Evolutionary conservation across 148 eudicot species (phyloP).

Genomic region (Vaccinium darrowii): DNA sequence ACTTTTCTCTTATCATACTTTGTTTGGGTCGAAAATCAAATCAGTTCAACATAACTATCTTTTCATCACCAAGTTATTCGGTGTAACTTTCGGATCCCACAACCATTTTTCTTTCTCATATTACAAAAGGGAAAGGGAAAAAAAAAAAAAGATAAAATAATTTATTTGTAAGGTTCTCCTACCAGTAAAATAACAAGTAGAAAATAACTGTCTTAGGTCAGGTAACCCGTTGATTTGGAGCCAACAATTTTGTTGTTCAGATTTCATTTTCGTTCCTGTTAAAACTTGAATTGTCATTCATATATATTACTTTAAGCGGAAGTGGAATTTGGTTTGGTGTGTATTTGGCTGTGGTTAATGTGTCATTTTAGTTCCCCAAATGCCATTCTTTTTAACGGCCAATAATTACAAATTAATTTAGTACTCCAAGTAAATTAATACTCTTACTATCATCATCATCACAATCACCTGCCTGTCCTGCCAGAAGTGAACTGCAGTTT

Average conservation of each 20-base stretch:
- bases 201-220: neutral
- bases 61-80: too few species aligned
- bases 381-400: neutral
- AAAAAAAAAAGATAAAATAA: neutral
- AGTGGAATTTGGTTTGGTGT: neutral
- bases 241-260: neutral
- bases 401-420: neutral
- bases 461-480: neutral
- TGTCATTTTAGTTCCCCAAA: conserved; percentile 3
- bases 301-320: neutral
- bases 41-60: too few species aligned
- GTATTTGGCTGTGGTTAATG: neutral
- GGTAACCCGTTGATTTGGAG: neutral
- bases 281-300: neutral
- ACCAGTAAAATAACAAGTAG: neutral
- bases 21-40: too few species aligned
- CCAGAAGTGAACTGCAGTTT: neutral
- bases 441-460: neutral
- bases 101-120: neutral
- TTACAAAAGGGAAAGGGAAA: neutral
- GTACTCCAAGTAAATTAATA: neutral
- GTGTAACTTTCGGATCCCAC: neutral
- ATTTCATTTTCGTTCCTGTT: conserved; percentile 10
- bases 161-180: neutral
- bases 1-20: too few species aligned